These are phyloP conservation scores for Tubosaeta brunneosetosa DNA, from an alignment of 768 basidiomycete species.

Conservation along the genomic window DNA sequence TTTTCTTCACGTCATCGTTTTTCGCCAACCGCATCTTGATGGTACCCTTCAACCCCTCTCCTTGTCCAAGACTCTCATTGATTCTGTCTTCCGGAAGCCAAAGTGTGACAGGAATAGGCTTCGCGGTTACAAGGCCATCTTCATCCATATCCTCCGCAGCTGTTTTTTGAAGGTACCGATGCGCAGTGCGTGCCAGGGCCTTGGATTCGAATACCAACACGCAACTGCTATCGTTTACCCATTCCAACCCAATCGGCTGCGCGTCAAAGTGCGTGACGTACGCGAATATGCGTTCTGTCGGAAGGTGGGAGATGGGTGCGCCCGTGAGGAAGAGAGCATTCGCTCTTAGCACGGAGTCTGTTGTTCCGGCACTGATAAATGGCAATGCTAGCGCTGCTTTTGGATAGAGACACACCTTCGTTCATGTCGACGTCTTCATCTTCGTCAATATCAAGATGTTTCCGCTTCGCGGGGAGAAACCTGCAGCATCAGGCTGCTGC, in stretches of 20 bases:
- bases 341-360: slow-evolving; percentile 47
- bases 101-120: slow-evolving; percentile 63
- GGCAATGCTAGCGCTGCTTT: neutral
- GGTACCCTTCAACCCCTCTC: slow-evolving; percentile 59
- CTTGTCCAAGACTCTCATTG: slow-evolving; percentile 63
- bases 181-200: slow-evolving; percentile 48
- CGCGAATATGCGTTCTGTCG: slow-evolving; percentile 74
- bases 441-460: slow-evolving; percentile 42
- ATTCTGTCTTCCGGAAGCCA: slow-evolving; percentile 83
- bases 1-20: slow-evolving; percentile 69
- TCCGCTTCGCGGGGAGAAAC: slow-evolving; percentile 34
- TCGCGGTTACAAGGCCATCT: slow-evolving; percentile 58
- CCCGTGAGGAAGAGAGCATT: slow-evolving; percentile 75
- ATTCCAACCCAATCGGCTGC: slow-evolving; percentile 73
- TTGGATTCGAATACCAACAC: slow-evolving; percentile 68
- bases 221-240: slow-evolving; percentile 82
- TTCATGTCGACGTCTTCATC: slow-evolving; percentile 34
- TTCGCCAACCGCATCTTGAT: slow-evolving; percentile 77
- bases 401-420: slow-evolving; percentile 25
- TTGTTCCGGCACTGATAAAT: neutral
- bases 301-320: slow-evolving; percentile 65
- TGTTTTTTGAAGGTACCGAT: slow-evolving; percentile 48
- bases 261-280: slow-evolving; percentile 78
- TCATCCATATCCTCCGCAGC: slow-evolving; percentile 45
- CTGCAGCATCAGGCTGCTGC: slow-evolving; percentile 43